Conservation (phyloP, 345 rosid genomes). For the Lumnitzera racemosa region DNA sequence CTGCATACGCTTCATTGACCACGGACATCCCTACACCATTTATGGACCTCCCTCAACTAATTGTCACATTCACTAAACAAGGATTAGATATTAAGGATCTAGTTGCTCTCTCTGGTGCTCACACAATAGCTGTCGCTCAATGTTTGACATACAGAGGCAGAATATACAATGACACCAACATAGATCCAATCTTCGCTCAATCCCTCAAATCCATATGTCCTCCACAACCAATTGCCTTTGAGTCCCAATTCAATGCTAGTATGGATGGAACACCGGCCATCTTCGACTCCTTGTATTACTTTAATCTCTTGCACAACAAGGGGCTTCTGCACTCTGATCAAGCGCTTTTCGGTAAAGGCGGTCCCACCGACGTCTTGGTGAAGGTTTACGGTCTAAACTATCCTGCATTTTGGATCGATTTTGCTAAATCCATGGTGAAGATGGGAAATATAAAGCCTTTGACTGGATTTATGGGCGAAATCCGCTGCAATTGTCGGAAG, state of each 20-base stretch:
- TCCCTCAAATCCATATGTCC: conserved; percentile 25
- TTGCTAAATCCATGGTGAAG: conserved; percentile 35
- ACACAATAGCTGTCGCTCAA: conserved; percentile 35
- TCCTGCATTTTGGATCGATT: conserved; percentile 24
- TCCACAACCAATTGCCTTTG: conserved; percentile 4
- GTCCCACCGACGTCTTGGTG: conserved; percentile 26
- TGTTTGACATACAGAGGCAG: conserved; percentile 20
- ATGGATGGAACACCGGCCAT: conserved; percentile 9
- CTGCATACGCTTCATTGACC: conserved; percentile 22
- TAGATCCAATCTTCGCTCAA: conserved; percentile 26
- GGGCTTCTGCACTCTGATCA: conserved; percentile 48
- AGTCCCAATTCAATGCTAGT: conserved; percentile 8
- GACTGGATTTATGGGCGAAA: conserved; percentile 32
- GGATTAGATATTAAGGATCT: conserved; percentile 37
- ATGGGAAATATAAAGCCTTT: conserved; percentile 48
- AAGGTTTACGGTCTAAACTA: conserved; percentile 16
- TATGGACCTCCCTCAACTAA: conserved; percentile 31
- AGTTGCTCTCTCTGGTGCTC: conserved; percentile 48
- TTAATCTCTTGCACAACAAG: conserved; percentile 18
- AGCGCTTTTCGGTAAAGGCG: conserved; percentile 32
- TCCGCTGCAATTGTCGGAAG: conserved; percentile 28
- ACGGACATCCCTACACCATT: conserved; percentile 26
- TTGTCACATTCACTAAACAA: conserved; percentile 30
- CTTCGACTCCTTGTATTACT: conserved; percentile 34
- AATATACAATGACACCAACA: conserved; percentile 26